These are phyloP conservation scores for Periconia digitata DNA, from an alignment of 2,329 filamentous ascomycete species.

Conservation along the genomic window DNA sequence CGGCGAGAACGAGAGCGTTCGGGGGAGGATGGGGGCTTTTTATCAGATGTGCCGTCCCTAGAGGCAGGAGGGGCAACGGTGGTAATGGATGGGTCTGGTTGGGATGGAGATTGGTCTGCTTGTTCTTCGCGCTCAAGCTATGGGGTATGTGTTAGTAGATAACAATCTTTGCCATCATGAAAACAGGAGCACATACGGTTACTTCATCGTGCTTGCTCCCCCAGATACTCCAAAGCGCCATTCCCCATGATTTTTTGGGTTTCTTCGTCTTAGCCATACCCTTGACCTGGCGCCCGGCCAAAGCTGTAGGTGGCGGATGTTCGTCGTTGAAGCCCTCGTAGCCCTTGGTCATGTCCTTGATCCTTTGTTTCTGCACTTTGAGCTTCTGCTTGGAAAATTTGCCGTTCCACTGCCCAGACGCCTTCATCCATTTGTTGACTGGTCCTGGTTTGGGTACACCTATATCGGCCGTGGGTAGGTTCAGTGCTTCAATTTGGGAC, in stretches of 20 bases:
- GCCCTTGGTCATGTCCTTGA: conserved; percentile 71
- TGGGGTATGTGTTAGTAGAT: conserved; percentile 6
- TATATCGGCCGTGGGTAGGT: conserved; percentile 65
- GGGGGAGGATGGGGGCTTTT: conserved; percentile 8
- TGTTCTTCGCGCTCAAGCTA: conserved; percentile 39
- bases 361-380: conserved; percentile 70
- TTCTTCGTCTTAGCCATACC: conserved; percentile 52
- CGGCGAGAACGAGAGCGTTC: conserved; percentile 15
- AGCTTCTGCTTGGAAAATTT: conserved; percentile 71
- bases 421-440: conserved; percentile 78
- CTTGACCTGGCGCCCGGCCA: conserved; percentile 69
- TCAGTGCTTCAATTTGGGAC: conserved; percentile 66
- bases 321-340: conserved; percentile 74
- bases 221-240: conserved; percentile 85
- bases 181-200: conserved; percentile 54
- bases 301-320: conserved; percentile 76
- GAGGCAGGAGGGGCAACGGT: not conserved
- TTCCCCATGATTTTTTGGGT: conserved; percentile 69
- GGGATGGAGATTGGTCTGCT: conserved; percentile 26
- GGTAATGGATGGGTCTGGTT: conserved; percentile 31
- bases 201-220: conserved; percentile 85
- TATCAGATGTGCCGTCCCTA: conserved; percentile 11
- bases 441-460: conserved; percentile 80
- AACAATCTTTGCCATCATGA: not conserved
- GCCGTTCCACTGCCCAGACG: conserved; percentile 71